A percentile compares a stretch with the other conserved stretches of the same genome.
phyloP scores from a whole-genome alignment of 495 filamentous ascomycete genomes.

The Polyplosphaeria fusca region DNA sequence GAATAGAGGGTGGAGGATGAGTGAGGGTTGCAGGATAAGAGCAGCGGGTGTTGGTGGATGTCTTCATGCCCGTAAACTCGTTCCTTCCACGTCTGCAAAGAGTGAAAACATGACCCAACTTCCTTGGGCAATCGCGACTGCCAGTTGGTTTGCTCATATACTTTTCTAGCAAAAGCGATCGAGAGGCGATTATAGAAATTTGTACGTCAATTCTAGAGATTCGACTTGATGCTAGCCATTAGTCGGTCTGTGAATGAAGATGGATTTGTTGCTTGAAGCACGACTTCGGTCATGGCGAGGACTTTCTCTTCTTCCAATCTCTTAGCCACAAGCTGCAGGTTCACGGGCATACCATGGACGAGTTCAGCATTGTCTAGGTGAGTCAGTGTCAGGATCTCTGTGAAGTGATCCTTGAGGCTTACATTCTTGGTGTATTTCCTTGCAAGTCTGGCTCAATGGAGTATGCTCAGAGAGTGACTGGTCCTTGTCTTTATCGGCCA shows the following conservation, averaged over 20 bases:
- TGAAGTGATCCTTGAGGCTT: too few species aligned
- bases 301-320: slow-evolving; percentile 54
- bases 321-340: slow-evolving; percentile 52
- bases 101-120: too few species aligned
- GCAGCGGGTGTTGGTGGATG: too few species aligned
- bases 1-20: too few species aligned
- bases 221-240: slow-evolving; percentile 8
- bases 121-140: too few species aligned
- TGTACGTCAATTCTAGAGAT: slow-evolving; percentile 16
- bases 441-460: slow-evolving; percentile 25
- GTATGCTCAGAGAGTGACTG: slow-evolving; percentile 8
- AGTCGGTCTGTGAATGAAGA: background rate
- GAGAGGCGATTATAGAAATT: too few species aligned
- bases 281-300: slow-evolving; percentile 30
- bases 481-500: slow-evolving; percentile 35
- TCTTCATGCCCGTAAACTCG: too few species aligned
- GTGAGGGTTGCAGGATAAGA: too few species aligned
- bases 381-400: too few species aligned
- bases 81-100: too few species aligned
- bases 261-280: slow-evolving; percentile 26
- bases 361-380: slow-evolving; percentile 51
- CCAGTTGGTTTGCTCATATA: too few species aligned
- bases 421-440: slow-evolving; percentile 26
- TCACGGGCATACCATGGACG: slow-evolving; percentile 55
- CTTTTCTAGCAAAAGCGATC: too few species aligned